Base-by-base conservation (phyloP, 441 rosid genomes). In the Adansonia madagascariensis region DNA sequence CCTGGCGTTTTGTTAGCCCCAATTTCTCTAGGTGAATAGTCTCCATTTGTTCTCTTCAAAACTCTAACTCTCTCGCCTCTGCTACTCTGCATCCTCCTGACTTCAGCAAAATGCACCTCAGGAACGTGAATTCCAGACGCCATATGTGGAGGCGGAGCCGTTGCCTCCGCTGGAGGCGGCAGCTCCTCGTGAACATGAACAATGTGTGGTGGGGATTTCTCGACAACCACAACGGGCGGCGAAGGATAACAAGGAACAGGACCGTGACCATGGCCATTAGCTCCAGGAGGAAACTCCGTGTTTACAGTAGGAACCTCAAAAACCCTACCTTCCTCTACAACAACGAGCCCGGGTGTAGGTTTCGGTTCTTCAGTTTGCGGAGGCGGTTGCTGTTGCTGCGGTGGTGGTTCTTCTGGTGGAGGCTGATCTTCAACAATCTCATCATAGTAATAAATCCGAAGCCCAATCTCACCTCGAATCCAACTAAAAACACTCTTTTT, bases 401-500 rank as follows among this genome's bases (percentile, higher is more conserved):
- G 52, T 2, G 10, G 52, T 76, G 75, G 84, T 65, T 61, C 80
- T 14, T 56, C 73, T 3, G 15, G 86, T 60, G 76, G 88, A 10
- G 79, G 82, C 8, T 49, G 84, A 27, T 81, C 84, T 0, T 90
- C 86, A 1, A 71, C 73, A 1, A 86, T 2, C 77, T 92, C 96
- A 74, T 94, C 98, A 79, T 84, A 91, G 47, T 92, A 89, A 81
- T 84, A 94, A 80, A 92, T 88, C 80, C 80, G 85, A 3, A 94
- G 80, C 12, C 97, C 97, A 73, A 94, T 27, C 86, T 91, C 96
- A 7, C 98, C 98, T 50, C 91, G 83, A 68, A 94, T 83, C 94
- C 97, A 94, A 82, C 96, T 91, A 60, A 94, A 94, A 0, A 94
- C 94, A 70, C 94, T 94, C 84, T 91, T 94, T 85, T 87, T 94